A percentile compares a stretch with the other conserved stretches of the same genome.
These are phyloP conservation scores for Tulasnella sp. DNA, from an alignment of 768 basidiomycete species.

Conservation along the genomic window DNA sequence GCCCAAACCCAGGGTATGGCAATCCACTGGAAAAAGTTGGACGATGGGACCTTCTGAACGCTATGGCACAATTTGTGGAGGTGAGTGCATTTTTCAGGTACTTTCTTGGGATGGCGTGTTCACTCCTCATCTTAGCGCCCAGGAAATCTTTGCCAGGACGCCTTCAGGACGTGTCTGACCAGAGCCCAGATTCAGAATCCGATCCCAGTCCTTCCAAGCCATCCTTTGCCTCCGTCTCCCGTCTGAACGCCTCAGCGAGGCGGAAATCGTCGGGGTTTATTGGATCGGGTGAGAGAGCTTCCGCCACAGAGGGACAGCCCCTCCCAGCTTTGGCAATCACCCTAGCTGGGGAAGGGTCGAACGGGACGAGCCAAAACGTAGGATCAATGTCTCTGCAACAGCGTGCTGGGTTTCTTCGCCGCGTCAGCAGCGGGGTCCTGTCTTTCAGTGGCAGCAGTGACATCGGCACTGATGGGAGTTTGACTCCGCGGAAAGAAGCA, in stretches of 20 bases:
- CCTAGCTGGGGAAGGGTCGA: background rate
- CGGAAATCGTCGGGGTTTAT: too few species aligned
- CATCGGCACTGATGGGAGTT: background rate
- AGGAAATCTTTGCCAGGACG: conserved; percentile 16
- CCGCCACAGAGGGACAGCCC: background rate
- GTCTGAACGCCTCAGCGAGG: too few species aligned
- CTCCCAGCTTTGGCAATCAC: conserved; percentile 9
- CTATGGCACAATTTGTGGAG: background rate
- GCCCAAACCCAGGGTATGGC: conserved; percentile 10
- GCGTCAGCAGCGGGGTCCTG: conserved; percentile 12
- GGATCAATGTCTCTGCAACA: background rate
- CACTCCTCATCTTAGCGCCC: conserved; percentile 4
- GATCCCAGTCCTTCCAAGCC: conserved; percentile 10
- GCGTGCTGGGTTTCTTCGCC: conserved; percentile 12
- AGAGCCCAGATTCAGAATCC: conserved; percentile 9
- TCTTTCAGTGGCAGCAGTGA: background rate
- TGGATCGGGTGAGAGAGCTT: background rate
- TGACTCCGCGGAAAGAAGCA: background rate
- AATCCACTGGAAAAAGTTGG: conserved; percentile 13
- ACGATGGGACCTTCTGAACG: background rate
- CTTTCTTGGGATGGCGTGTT: background rate
- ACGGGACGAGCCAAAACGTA: too few species aligned
- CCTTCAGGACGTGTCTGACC: background rate
- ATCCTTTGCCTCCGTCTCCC: background rate
- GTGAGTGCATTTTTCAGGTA: background rate